phyloP scores from a whole-genome alignment of 73 alveolate species.

The Urostyla sp. region DNA sequence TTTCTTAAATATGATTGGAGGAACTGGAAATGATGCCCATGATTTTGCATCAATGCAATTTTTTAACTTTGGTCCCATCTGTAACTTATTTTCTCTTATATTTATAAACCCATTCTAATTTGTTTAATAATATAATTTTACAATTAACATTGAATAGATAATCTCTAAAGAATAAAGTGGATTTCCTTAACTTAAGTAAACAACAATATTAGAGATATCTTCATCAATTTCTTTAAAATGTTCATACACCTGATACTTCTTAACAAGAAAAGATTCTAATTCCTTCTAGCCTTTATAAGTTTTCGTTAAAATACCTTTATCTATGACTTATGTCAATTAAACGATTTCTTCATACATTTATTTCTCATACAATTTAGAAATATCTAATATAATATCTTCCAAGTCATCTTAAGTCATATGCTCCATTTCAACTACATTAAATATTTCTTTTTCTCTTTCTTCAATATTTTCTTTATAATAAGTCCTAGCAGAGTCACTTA shows the following conservation, averaged over 20 bases:
- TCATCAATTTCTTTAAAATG: slow-evolving; percentile 53
- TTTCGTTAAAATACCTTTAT: slow-evolving; percentile 7
- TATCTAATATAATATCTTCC: slow-evolving; percentile 9
- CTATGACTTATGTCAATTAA: slow-evolving; percentile 20
- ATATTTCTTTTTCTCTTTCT: slow-evolving; percentile 13
- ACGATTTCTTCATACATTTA: slow-evolving; percentile 30
- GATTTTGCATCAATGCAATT: slow-evolving; percentile 40
- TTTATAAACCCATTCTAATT: slow-evolving; percentile 38
- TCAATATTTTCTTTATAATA: slow-evolving; percentile 10
- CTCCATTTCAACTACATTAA: slow-evolving; percentile 45
- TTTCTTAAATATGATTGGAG: slow-evolving; percentile 16
- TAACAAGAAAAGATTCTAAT: not conserved
- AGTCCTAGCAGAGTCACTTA: not conserved
- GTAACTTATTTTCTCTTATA: slow-evolving; percentile 17
- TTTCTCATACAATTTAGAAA: slow-evolving; percentile 5
- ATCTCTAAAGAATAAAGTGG: slow-evolving; percentile 58
- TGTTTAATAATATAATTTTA: not conserved
- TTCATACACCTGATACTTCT: slow-evolving; percentile 46
- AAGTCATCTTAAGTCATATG: slow-evolving; percentile 13
- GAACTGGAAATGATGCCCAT: slow-evolving; percentile 60
- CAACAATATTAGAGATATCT: slow-evolving; percentile 33
- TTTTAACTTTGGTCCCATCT: slow-evolving; percentile 22
- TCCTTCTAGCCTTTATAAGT: slow-evolving; percentile 18
- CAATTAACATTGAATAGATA: slow-evolving; percentile 45
- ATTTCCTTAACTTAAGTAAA: slow-evolving; percentile 63